Percentiles rank a stretch among this genome's conserved stretches.
These are phyloP conservation scores for Aschersonia sp. DNA, from an alignment of 2,329 filamentous ascomycete genomes.

Conservation along the genomic window DNA sequence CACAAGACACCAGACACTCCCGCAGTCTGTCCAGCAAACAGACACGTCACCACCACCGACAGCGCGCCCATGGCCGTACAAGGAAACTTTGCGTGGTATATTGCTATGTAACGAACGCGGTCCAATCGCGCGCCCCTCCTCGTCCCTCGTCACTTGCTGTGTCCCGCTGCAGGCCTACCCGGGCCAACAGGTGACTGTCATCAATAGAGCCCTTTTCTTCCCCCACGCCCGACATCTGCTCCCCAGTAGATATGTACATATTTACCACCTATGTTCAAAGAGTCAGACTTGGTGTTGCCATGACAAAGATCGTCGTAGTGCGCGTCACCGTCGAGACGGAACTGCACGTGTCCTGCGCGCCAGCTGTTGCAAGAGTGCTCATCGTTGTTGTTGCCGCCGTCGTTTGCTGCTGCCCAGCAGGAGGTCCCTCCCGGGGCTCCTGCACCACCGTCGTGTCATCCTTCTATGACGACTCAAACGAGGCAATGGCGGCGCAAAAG, in stretches of 20 bases:
- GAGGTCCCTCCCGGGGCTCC: neutral
- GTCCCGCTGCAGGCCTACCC: no score
- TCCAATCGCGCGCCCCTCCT: no score
- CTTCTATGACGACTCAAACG: conserved; percentile 23
- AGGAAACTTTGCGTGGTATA: no score
- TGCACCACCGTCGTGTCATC: conserved; percentile 2
- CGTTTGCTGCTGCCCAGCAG: neutral
- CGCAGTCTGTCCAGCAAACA: no score
- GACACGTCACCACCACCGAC: no score
- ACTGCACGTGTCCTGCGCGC: conserved; percentile 1
- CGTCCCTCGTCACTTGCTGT: no score
- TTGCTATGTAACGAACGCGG: no score
- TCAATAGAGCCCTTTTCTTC: neutral
- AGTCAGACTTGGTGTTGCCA: conserved; percentile 3
- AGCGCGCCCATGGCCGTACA: no score
- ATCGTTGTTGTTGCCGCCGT: neutral
- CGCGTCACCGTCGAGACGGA: conserved; percentile 6
- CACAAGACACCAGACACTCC: no score
- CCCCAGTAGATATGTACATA: conserved; percentile 7
- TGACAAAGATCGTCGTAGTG: conserved; percentile 9
- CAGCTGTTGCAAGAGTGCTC: neutral
- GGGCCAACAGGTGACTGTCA: no score
- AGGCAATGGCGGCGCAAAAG: conserved; percentile 47
- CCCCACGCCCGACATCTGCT: neutral
- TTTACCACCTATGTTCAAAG: conserved; percentile 7